phyloP scores from a whole-genome alignment of 148 eudicot species.

The Vaccinium vitisidaea region DNA sequence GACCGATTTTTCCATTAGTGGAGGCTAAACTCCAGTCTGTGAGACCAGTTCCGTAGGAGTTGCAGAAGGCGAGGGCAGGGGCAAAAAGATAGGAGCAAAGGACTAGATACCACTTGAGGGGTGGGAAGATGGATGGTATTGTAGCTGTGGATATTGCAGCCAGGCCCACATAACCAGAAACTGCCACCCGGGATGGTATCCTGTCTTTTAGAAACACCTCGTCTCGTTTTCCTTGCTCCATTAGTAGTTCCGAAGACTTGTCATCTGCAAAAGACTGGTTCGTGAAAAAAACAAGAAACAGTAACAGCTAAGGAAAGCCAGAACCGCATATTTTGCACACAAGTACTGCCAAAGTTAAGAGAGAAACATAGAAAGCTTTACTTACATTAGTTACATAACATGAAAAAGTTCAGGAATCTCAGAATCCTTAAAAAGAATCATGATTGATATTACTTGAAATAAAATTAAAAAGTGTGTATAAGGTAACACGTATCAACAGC shows the following conservation, averaged over 20 bases:
- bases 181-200: slow-evolving; percentile 69
- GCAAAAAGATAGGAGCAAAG: slow-evolving; percentile 63
- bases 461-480: too few species aligned
- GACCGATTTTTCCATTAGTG: slow-evolving; percentile 65
- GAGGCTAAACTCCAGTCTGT: slow-evolving; percentile 73
- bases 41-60: slow-evolving; percentile 73
- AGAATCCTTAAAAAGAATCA: neutral
- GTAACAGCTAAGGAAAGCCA: neutral
- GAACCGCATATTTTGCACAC: neutral
- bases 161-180: slow-evolving; percentile 60
- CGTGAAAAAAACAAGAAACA: neutral
- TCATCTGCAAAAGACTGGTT: slow-evolving; percentile 38
- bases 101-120: slow-evolving; percentile 68
- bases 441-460: neutral
- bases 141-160: slow-evolving; percentile 60
- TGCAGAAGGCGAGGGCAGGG: slow-evolving; percentile 81
- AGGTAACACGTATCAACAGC: too few species aligned
- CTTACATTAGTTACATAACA: neutral
- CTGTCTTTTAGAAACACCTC: slow-evolving; percentile 51
- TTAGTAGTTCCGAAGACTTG: slow-evolving; percentile 41
- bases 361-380: neutral
- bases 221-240: slow-evolving; percentile 58
- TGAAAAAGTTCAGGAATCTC: neutral
- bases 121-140: slow-evolving; percentile 58
- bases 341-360: neutral